A percentile compares a stretch with the other conserved stretches of the same genome.
These are phyloP conservation scores for Apophysomyces trapeziformis DNA, from an alignment of 371 early-diverging fungal genomes.

Conservation along the genomic window DNA sequence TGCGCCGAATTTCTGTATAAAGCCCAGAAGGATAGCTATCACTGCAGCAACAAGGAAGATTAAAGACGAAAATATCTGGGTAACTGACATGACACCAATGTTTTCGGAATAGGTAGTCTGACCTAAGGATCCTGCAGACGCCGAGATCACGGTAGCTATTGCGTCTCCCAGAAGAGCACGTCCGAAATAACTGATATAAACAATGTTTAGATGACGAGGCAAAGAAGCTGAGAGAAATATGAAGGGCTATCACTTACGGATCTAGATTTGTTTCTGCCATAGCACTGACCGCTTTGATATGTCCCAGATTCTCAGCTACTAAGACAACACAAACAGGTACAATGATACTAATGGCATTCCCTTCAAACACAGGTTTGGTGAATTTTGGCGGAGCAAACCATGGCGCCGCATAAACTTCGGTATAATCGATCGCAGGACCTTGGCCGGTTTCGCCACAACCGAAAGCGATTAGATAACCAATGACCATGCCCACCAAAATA, in stretches of 20 bases:
- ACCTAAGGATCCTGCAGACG: slow-evolving; percentile 55
- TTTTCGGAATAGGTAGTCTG: slow-evolving; percentile 65
- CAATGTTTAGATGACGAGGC: background rate
- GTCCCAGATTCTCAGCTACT: slow-evolving; percentile 62
- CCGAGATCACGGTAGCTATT: slow-evolving; percentile 57
- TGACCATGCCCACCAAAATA: slow-evolving; percentile 54
- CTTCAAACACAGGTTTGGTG: slow-evolving; percentile 43
- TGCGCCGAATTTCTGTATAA: slow-evolving; percentile 65
- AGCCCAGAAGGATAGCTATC: slow-evolving; percentile 59
- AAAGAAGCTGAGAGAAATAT: background rate
- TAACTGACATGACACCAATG: slow-evolving; percentile 51
- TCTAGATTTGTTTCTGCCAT: slow-evolving; percentile 54
- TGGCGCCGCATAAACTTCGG: slow-evolving; percentile 40
- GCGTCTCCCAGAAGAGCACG: slow-evolving; percentile 64
- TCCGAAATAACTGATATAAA: slow-evolving; percentile 37
- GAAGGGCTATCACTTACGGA: slow-evolving; percentile 16
- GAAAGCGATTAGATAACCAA: slow-evolving; percentile 53
- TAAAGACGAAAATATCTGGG: slow-evolving; percentile 59
- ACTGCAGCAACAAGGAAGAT: slow-evolving; percentile 58
- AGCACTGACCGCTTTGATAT: slow-evolving; percentile 59
- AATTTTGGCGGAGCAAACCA: slow-evolving; percentile 47
- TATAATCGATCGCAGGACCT: slow-evolving; percentile 52
- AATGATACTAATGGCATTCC: slow-evolving; percentile 56
- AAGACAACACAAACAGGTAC: slow-evolving; percentile 58
- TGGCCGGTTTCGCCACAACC: slow-evolving; percentile 45